Conservation (phyloP, 2,329 filamentous ascomycete species). For the Diaporthe vaccinii region DNA sequence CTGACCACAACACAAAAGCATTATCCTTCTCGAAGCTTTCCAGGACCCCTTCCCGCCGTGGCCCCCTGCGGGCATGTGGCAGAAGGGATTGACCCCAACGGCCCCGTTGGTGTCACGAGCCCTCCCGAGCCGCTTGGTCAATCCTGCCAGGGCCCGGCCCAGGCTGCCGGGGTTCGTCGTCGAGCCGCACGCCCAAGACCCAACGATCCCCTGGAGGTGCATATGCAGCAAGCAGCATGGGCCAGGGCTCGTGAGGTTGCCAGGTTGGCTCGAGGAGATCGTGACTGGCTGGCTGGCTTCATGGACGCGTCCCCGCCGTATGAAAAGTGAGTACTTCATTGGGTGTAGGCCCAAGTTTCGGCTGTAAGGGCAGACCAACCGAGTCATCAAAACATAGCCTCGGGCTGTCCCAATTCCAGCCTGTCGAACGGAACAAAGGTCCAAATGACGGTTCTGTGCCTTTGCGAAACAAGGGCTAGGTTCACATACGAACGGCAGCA, state of each 20-base stretch:
- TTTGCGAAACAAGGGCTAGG: neutral
- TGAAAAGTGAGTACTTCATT: neutral
- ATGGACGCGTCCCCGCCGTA: neutral
- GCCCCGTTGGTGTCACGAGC: neutral
- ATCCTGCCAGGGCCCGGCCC: constrained; percentile 6
- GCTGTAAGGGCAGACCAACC: neutral
- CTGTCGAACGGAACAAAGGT: neutral
- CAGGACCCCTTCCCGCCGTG: neutral
- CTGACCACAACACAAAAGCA: neutral
- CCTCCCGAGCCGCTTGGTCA: neutral
- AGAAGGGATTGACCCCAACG: neutral
- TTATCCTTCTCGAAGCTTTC: constrained; percentile 13
- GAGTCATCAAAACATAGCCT: too few relatives aligned
- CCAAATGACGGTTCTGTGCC: neutral
- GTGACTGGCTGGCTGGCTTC: neutral
- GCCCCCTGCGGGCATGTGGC: constrained; percentile 1
- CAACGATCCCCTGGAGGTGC: neutral
- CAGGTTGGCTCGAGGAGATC: neutral
- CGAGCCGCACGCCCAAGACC: neutral
- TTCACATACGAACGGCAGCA: neutral
- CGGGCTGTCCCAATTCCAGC: neutral
- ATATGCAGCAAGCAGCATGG: constrained; percentile 18
- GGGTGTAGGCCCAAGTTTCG: too few relatives aligned
- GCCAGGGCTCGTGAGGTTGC: constrained; percentile 5
- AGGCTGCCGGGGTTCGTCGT: neutral